Evolutionary conservation across 108 stramenopile species (phyloP).

Genomic region (Fragilariopsis cylindrus): DNA sequence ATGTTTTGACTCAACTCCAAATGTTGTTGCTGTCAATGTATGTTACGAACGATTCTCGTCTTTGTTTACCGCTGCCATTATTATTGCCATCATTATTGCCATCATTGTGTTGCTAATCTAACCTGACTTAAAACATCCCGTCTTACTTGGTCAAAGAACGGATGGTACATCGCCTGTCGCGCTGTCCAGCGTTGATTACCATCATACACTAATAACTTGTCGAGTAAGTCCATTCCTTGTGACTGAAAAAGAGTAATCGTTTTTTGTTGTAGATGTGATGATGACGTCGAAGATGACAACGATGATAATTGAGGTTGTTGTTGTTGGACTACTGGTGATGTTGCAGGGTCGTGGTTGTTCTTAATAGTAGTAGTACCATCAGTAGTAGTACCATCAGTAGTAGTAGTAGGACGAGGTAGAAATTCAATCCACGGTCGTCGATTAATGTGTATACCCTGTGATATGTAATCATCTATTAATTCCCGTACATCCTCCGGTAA

Average conservation of each 20-base stretch:
- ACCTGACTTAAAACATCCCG: slow-evolving; percentile 7
- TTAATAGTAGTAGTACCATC: not conserved
- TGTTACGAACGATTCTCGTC: too few relatives aligned
- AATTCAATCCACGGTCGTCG: slow-evolving; percentile 2
- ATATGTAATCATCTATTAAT: slow-evolving; percentile 36
- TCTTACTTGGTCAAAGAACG: slow-evolving; percentile 83
- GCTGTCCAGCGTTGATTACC: slow-evolving; percentile 79
- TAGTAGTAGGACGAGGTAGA: not conserved
- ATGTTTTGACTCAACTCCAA: too few relatives aligned
- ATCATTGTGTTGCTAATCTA: not conserved
- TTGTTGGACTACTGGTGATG: not conserved
- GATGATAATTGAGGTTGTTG: not conserved
- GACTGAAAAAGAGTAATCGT: not conserved
- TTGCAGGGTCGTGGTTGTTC: not conserved
- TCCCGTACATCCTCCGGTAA: slow-evolving; percentile 41
- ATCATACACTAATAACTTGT: slow-evolving; percentile 81
- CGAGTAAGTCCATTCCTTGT: slow-evolving; percentile 73
- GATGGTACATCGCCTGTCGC: slow-evolving; percentile 77
- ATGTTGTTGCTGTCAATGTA: too few relatives aligned
- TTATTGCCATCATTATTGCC: too few relatives aligned
- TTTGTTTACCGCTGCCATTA: too few relatives aligned
- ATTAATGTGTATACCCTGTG: not conserved
- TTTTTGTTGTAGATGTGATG: not conserved
- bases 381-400: too few relatives aligned
- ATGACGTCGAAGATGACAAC: not conserved